Evolutionary conservation across 768 basidiomycete genomes (phyloP).

Genomic region (Coprinellus aureogranulatus): DNA sequence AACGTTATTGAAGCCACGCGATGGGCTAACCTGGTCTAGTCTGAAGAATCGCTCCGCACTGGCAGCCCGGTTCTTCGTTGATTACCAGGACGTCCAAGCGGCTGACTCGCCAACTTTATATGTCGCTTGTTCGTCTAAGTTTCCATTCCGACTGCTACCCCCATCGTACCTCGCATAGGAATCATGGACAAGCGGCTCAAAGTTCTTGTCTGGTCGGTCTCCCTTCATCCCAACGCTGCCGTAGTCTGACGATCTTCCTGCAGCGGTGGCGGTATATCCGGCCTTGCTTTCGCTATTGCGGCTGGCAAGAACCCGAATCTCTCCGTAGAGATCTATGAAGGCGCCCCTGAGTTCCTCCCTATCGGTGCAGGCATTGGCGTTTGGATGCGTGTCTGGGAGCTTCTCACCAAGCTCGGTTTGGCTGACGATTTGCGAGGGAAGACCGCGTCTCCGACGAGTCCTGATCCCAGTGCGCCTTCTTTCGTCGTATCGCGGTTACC

Average conservation of each 20-base stretch:
- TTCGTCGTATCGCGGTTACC: neutral
- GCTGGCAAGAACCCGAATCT: slow-evolving; percentile 23
- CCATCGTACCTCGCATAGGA: no score
- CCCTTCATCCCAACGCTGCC: no score
- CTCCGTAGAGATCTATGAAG: slow-evolving; percentile 42
- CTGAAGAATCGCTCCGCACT: no score
- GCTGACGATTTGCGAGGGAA: slow-evolving; percentile 26
- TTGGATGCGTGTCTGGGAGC: slow-evolving; percentile 42
- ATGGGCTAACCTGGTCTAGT: no score
- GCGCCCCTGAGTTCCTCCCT: slow-evolving; percentile 35
- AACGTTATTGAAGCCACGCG: no score
- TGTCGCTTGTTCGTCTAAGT: no score
- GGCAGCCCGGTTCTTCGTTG: no score
- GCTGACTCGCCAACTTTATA: no score
- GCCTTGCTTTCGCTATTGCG: slow-evolving; percentile 34
- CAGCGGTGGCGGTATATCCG: slow-evolving; percentile 43
- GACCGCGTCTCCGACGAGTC: slow-evolving; percentile 7
- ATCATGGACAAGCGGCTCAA: slow-evolving; percentile 4
- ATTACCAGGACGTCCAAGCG: no score
- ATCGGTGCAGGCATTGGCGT: slow-evolving; percentile 45
- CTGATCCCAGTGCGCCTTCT: slow-evolving; percentile 4
- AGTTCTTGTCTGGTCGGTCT: slow-evolving; percentile 6
- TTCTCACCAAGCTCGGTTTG: slow-evolving; percentile 38
- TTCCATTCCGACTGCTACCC: no score
- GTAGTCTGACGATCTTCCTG: no score